Evolutionary conservation across 345 rosid genomes (phyloP), one percentile per base, ranked within the genome.

Genomic region (Syzygium aqueum): DNA sequence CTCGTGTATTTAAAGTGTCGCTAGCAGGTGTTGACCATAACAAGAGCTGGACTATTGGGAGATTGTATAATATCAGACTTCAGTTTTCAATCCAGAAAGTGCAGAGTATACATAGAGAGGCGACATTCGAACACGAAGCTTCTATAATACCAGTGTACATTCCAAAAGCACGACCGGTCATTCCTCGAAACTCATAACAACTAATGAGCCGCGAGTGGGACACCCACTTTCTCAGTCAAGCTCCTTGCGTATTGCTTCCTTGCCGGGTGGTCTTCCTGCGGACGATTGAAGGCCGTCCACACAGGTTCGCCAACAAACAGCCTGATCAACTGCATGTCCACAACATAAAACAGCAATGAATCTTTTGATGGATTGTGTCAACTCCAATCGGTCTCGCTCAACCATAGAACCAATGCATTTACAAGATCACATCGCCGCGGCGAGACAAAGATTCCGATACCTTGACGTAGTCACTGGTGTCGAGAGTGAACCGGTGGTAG

Each of bases 401-500:
- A 33, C 10, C 78, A 67, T 8, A 8, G 78, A 33, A 67, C 46
- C 17, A 33, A 67, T 0, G 25, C 46, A 33, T 17, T 33, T 33
- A 5, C 49, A 73, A 37, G 49, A 73, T 73, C 49, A 73, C 2
- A 19, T 37, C 0, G 0, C 46, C 3, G 8, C 0, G 4, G 49
- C 0, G 28, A 0, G 80, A 73, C 49, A 73, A 33, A 19, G 80
- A 17, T 73, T 73, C 49, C 3, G 23, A 89, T 89, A 96, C 99
- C 97, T 96, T 95, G 85, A 94, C 89, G 88, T 95, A 94, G 93
- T 97, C 92, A 89, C 61, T 85, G 53, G 95, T 91, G 92, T 97
- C 98, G 4, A 97, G 97, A n/a, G 98, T 95, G 91, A 96, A 95
- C 59, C 97, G 93, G 88, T 97, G 99, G 91, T 97, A 96, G 86